phyloP scores from a whole-genome alignment of 805 yeast species.

The Ogataea saltuana region DNA sequence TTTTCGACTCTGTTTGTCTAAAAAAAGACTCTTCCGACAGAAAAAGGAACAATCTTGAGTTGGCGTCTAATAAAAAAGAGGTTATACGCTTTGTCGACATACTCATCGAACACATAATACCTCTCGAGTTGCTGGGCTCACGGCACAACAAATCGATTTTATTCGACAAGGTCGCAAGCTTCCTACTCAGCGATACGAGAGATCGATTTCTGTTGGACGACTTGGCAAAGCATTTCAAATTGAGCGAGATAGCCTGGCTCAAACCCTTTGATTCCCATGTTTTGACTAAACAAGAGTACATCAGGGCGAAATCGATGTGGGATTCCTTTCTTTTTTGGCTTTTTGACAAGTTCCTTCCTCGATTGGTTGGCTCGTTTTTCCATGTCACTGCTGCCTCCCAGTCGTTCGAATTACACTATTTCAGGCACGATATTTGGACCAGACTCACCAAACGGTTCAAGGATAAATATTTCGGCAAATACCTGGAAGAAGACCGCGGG shows the following conservation, averaged over 20 bases:
- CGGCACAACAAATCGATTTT: constrained; percentile 46
- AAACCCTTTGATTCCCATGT: constrained; percentile 31
- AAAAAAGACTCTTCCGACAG: neutral
- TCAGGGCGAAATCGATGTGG: constrained; percentile 39
- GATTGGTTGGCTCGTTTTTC: constrained; percentile 54
- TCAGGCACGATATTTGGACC: constrained; percentile 61
- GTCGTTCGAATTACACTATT: constrained; percentile 44
- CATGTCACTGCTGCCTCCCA: constrained; percentile 62
- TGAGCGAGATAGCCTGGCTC: constrained; percentile 58
- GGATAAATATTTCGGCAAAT: constrained; percentile 40
- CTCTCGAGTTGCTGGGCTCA: constrained; percentile 54
- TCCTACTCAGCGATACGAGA: constrained; percentile 40
- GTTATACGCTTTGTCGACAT: constrained; percentile 47
- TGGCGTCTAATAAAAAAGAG: constrained; percentile 32
- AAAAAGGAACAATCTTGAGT: constrained; percentile 32
- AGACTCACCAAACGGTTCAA: constrained; percentile 43
- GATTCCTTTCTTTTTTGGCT: constrained; percentile 58
- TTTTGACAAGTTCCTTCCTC: constrained; percentile 45
- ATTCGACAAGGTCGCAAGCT: constrained; percentile 36
- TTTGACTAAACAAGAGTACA: constrained; percentile 45
- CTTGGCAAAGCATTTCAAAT: constrained; percentile 38
- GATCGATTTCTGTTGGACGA: constrained; percentile 38
- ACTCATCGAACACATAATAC: constrained; percentile 50
- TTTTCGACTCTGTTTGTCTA: constrained; percentile 39
- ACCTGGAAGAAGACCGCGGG: constrained; percentile 32